Percentiles rank a stretch among this genome's conserved stretches.
Conservation (phyloP, 108 stramenopile genomes). For the Cylindrotheca fusiformis region DNA sequence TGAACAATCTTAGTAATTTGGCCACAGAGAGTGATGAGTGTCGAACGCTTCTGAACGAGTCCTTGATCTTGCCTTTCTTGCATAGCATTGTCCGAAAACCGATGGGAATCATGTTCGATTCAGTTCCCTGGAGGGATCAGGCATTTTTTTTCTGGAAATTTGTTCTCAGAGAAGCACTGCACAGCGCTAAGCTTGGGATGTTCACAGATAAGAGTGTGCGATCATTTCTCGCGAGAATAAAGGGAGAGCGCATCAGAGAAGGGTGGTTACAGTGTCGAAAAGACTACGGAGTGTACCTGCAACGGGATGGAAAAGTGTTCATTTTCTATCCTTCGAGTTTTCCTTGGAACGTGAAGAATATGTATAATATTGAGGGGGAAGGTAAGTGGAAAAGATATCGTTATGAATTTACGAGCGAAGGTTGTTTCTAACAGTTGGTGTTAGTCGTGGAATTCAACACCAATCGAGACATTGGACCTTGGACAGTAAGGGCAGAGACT, state of each 20-base stretch:
- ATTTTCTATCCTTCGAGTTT: constrained; percentile 68
- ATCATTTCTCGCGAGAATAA: constrained; percentile 56
- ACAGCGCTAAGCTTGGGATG: constrained; percentile 77
- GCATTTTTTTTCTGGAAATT: constrained; percentile 85
- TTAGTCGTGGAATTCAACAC: constrained; percentile 38
- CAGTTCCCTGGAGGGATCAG: constrained; percentile 56
- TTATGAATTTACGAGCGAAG: too few relatives aligned
- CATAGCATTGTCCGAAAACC: constrained; percentile 45
- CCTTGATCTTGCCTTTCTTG: constrained; percentile 65
- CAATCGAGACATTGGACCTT: constrained; percentile 62
- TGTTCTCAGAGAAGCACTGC: constrained; percentile 72
- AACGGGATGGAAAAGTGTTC: constrained; percentile 55
- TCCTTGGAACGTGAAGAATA: constrained; percentile 58
- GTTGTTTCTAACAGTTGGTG: too few relatives aligned
- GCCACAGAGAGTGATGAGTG: constrained; percentile 84
- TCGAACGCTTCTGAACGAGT: constrained; percentile 53
- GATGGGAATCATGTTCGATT: constrained; percentile 74
- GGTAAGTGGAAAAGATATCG: constrained; percentile 12
- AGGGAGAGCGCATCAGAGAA: constrained; percentile 29
- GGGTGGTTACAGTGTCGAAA: constrained; percentile 89
- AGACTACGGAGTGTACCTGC: constrained; percentile 81
- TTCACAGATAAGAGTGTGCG: constrained; percentile 79
- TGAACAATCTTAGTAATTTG: constrained; percentile 79
- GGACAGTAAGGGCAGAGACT: constrained; percentile 50
- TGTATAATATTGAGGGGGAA: constrained; percentile 36